Conservation (phyloP, 148 eudicot species). For the Mesembryanthemum crystallinum region DNA sequence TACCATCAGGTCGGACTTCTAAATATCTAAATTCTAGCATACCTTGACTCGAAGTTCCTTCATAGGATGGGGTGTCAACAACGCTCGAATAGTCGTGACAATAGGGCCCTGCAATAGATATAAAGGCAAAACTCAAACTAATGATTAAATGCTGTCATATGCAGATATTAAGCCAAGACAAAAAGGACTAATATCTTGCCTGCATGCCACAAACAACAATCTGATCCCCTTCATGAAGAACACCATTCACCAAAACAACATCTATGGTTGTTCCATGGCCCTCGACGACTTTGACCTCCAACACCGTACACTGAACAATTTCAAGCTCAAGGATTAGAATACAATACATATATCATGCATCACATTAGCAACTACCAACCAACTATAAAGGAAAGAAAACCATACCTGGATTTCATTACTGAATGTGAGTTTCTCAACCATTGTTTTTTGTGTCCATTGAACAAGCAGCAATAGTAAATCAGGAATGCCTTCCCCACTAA, state of each 20-base stretch:
- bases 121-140: background rate
- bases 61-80: constrained; percentile 95
- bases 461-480: constrained; percentile 66
- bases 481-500: constrained; percentile 91
- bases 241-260: constrained; percentile 84
- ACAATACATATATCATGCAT: constrained; percentile 1
- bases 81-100: constrained; percentile 75
- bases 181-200: constrained; percentile 37
- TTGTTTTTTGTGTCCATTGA: constrained; percentile 84
- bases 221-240: constrained; percentile 89
- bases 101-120: constrained; percentile 64
- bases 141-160: background rate
- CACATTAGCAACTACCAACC: background rate
- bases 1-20: background rate
- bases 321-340: constrained; percentile 19
- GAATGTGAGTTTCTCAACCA: constrained; percentile 74
- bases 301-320: constrained; percentile 72
- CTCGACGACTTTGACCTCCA: constrained; percentile 93
- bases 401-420: constrained; percentile 66
- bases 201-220: constrained; percentile 89
- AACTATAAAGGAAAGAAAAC: background rate
- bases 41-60: constrained; percentile 95
- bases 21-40: constrained; percentile 3
- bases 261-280: constrained; percentile 93
- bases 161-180: constrained; percentile 1